These are phyloP conservation scores for Rhodotorula sp. DNA, from an alignment of 1,284 basidiomycete species.

Conservation along the genomic window DNA sequence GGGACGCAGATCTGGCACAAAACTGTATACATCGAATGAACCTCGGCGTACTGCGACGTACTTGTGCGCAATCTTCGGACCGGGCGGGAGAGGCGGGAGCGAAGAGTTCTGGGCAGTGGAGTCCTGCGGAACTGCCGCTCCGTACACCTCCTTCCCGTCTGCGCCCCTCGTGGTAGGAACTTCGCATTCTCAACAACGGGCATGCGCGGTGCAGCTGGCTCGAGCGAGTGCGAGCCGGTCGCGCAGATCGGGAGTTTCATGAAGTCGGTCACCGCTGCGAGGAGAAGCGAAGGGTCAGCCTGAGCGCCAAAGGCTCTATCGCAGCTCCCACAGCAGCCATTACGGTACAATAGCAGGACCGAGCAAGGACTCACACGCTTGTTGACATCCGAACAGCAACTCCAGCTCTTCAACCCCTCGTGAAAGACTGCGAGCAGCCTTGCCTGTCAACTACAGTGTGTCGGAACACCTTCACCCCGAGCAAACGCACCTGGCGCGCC, in stretches of 20 bases:
- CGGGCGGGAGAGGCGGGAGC: slow-evolving; percentile 40
- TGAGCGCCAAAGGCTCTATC: too few species aligned
- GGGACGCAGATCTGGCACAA: too few species aligned
- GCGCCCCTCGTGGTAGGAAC: slow-evolving; percentile 45
- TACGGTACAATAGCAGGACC: neutral
- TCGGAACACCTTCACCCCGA: too few species aligned
- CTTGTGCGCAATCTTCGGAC: slow-evolving; percentile 39
- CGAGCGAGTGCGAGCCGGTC: slow-evolving; percentile 64
- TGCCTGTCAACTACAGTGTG: neutral
- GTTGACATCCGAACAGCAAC: slow-evolving; percentile 77
- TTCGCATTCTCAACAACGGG: too few species aligned
- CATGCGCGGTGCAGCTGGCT: too few species aligned
- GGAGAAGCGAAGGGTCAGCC: neutral
- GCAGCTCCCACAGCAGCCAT: too few species aligned
- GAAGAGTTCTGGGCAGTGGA: neutral
- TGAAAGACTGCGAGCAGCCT: slow-evolving; percentile 13
- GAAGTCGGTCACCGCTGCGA: slow-evolving; percentile 77
- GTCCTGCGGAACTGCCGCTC: slow-evolving; percentile 11
- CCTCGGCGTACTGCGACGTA: slow-evolving; percentile 60
- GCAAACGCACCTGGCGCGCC: slow-evolving; percentile 68
- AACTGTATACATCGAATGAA: too few species aligned
- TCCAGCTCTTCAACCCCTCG: slow-evolving; percentile 71
- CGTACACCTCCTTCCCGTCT: slow-evolving; percentile 47
- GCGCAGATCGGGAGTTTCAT: slow-evolving; percentile 77
- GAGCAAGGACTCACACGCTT: slow-evolving; percentile 52